Evolutionary conservation across 2,329 filamentous ascomycete species (phyloP), one percentile per base, ranked within the genome.

Genomic region (Fusarium sp.): DNA sequence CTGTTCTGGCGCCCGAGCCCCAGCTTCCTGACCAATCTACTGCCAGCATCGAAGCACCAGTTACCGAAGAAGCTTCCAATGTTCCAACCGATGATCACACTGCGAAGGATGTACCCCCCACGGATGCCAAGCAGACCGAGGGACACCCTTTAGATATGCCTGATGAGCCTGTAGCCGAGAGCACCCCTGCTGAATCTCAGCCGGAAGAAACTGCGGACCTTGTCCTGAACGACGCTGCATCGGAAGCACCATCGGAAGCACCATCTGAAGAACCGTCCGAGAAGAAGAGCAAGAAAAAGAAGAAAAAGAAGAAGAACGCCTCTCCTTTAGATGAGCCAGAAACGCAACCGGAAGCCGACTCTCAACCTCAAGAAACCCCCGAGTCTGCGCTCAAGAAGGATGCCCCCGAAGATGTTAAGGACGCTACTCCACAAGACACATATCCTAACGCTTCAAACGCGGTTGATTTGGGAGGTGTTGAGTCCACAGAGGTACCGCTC

Each of bases 241-340:
- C 54, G 33, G 67, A 72, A 40, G 44, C 43, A n/a, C 26, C 45
- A 13, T 26, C 67, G 7, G 26, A 26, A 26, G 26, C 26, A 26
- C 26, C 57, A 19, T 28, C 54, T 32, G 67, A 72, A 37, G 44
- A 43, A 17, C 22, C 45, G 9, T 26, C 67, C 5, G 62, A 70
- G 24, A 75, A 71, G 51, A 72, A 68, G 66, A 70, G 59, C 55
- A 82, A 73, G 70, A 82, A 74, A 69, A 80, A 79, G 19, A 83
- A 79, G 76, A 83, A 72, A 5, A 75, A 75, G 56, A 69, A 75
- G 58, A 74, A 73, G 59, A 62, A 55, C 26, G 43, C 55, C 17
- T 39, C 63, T 22, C 32, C 58, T 19, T 39, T 56, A 22, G 68
- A 71, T 17, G 63, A 69, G 33, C 44, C 37, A 15, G 71, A 70